Base-by-base conservation (phyloP, 2,329 filamentous ascomycete species). In the Aspergillus spinulosporus region DNA sequence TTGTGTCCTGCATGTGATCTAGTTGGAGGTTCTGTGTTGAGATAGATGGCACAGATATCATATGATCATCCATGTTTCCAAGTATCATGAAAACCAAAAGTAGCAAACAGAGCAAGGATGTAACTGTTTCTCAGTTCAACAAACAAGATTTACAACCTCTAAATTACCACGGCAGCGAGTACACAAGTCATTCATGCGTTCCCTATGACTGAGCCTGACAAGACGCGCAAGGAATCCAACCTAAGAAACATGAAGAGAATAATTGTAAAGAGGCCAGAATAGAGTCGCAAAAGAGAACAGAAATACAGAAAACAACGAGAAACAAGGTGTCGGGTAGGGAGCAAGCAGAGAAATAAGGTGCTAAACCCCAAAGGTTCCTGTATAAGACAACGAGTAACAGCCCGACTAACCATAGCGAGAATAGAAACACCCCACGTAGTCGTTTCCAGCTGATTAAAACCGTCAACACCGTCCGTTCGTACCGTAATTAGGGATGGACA, bases 171-270 rank as follows among this genome's bases (percentile, higher is more conserved):
- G 45, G 47, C 36, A 52, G 29, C 46, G 54, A 54, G 29, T 52
- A 40, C 57, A 54, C 56, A 48, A 57, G 57, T 62, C 59, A 62
- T 62, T 60, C 66, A 66, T 62, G 62, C 69, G 65, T 66, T 71
- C 65, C 66, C 66, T 69, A 71, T 72, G 72, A 66, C 70, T 60
- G 68, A 66, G 69, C 71, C 65, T 59, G 55, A 66, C 61, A 59
- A 59, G 54, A 62, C 40, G 60, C 65, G 62, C 65, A 63, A 67
- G 61, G 63, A 68, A 66, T 69, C 69, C 69, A 72, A 72, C 65
- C 64, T 61, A 64, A 62, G 51, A 57, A 59, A 62, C 53, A 62
- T 49, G 57, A 45, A 59, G 58, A 54, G 59, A 63, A 59, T 59
- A 49, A 48, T 53, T 42, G 40, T 58, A 52, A 50, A 57, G 43